Conservation (phyloP, 2,329 filamentous ascomycete species). For the Alternaria novae-zelandiae region DNA sequence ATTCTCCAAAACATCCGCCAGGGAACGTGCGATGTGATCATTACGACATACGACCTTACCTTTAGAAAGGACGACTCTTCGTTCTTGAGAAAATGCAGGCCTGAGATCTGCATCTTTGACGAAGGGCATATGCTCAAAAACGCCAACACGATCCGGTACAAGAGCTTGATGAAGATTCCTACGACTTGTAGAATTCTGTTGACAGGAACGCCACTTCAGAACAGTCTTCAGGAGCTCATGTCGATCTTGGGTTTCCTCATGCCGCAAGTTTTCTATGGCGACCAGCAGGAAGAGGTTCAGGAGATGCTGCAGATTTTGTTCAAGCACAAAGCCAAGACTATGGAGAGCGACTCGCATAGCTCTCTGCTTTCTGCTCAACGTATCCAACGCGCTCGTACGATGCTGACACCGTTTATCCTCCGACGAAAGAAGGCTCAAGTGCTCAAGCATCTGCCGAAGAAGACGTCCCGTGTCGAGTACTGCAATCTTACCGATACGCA, state of each 20-base stretch:
- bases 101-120: conserved; percentile 77
- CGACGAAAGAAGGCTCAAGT: conserved; percentile 94
- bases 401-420: conserved; percentile 93
- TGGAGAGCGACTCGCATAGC: conserved; percentile 72
- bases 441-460: conserved; percentile 78
- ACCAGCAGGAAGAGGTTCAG: conserved; percentile 69
- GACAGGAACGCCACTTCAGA: conserved; percentile 89
- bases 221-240: conserved; percentile 91
- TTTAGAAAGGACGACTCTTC: conserved; percentile 64
- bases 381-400: conserved; percentile 84
- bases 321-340: conserved; percentile 86
- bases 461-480: conserved; percentile 77
- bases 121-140: conserved; percentile 96
- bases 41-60: conserved; percentile 75
- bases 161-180: conserved; percentile 76
- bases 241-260: conserved; percentile 94
- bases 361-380: conserved; percentile 86
- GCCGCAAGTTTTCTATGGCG: conserved; percentile 75
- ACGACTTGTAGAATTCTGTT: conserved; percentile 86
- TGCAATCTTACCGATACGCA: conserved; percentile 81
- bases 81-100: conserved; percentile 66
- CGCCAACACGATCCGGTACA: conserved; percentile 79
- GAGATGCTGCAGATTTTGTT: conserved; percentile 87
- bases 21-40: conserved; percentile 66
- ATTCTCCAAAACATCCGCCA: conserved; percentile 69